A percentile compares a stretch with the other conserved stretches of the same genome.
Evolutionary conservation across 2,329 filamentous ascomycete genomes (phyloP).

Genomic region (Cladophialophora exuberans): DNA sequence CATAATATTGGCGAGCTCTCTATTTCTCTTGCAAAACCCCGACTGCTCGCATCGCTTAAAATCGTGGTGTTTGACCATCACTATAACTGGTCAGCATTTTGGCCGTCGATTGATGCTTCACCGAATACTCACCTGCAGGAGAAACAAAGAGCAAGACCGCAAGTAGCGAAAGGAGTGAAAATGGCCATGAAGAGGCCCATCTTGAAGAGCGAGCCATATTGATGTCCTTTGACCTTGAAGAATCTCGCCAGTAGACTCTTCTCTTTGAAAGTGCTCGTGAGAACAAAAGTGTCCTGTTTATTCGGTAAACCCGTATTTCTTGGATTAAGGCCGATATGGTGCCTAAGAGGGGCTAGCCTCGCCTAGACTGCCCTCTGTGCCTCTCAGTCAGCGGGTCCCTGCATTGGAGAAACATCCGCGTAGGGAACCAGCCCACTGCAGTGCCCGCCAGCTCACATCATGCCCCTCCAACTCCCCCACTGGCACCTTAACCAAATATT

Average conservation of each 20-base stretch:
- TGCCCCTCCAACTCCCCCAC: constrained; percentile 5
- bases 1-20: constrained; percentile 81
- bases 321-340: constrained; percentile 2
- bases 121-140: constrained; percentile 61
- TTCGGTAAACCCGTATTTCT: background rate
- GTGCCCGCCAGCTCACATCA: constrained; percentile 1
- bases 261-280: no score
- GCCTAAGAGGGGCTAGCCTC: constrained; percentile 8
- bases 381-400: constrained; percentile 17
- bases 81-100: constrained; percentile 50
- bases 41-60: constrained; percentile 97
- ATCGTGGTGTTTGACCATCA: constrained; percentile 88
- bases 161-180: constrained; percentile 61
- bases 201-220: constrained; percentile 31
- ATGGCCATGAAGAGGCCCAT: constrained; percentile 42
- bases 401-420: no score
- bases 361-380: constrained; percentile 7
- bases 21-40: constrained; percentile 95
- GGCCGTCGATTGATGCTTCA: background rate
- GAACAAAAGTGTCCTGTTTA: constrained; percentile 17
- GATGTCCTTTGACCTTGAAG: background rate
- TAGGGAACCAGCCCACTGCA: no score
- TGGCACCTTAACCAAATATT: constrained; percentile 25
- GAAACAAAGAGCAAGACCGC: constrained; percentile 63
- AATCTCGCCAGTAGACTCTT: no score